Percentiles rank a stretch among this genome's conserved stretches.
Conservation (phyloP, 2,329 filamentous ascomycete genomes). For the Colletotrichum sp. region DNA sequence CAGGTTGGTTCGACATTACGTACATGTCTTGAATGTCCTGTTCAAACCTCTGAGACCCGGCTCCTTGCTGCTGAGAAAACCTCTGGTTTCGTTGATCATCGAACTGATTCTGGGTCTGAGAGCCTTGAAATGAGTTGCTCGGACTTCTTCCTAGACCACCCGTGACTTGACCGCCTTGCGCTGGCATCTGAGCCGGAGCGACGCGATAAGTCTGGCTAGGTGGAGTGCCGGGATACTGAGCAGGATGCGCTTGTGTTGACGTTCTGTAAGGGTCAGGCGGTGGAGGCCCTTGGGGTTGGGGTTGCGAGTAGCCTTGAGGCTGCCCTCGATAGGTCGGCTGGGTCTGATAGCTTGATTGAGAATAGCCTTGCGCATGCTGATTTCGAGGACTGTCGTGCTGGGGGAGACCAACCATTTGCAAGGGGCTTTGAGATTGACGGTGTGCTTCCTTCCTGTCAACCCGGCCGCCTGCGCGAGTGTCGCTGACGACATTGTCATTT, state of each 20-base stretch:
- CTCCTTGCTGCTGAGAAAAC: not conserved
- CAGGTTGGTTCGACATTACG: not conserved
- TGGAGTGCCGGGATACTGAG: not conserved
- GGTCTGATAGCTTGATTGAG: accelerated
- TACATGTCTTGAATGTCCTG: not conserved
- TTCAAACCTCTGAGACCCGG: not conserved
- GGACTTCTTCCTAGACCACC: not conserved
- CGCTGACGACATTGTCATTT: not conserved
- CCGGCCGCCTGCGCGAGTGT: not conserved
- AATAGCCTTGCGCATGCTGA: not conserved
- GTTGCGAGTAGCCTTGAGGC: not conserved
- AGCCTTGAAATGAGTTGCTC: not conserved
- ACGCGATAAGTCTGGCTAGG: not conserved
- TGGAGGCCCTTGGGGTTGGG: not conserved
- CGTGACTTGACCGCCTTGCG: not conserved
- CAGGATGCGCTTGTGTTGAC: not conserved
- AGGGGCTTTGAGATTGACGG: not conserved
- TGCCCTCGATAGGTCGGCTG: not conserved
- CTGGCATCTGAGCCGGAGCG: not conserved
- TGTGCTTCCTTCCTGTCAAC: not conserved
- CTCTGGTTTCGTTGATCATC: not conserved
- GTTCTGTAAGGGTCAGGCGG: not conserved
- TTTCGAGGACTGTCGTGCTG: accelerated
- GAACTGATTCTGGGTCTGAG: not conserved
- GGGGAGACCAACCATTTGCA: accelerated